These are phyloP conservation scores for Nakazawaea wyomingensis DNA, from an alignment of 805 yeast genomes.

Conservation along the genomic window DNA sequence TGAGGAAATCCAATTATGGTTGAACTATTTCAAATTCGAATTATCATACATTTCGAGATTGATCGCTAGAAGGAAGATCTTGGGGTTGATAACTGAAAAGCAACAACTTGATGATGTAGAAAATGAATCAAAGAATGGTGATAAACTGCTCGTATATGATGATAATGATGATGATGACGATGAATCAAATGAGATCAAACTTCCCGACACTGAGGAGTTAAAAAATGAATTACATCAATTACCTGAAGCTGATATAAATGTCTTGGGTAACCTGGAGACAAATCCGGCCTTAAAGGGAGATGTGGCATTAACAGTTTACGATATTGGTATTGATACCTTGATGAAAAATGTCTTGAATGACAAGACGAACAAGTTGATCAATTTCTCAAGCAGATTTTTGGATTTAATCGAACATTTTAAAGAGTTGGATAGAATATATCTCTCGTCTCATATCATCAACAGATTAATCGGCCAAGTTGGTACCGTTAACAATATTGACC, in stretches of 20 bases:
- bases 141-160: too few relatives aligned
- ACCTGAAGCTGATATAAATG: constrained; percentile 83
- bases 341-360: constrained; percentile 24
- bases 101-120: constrained; percentile 52
- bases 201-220: constrained; percentile 47
- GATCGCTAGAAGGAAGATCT: constrained; percentile 73
- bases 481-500: constrained; percentile 28
- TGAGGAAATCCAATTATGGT: constrained; percentile 70
- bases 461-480: constrained; percentile 41
- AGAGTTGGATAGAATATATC: constrained; percentile 62
- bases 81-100: constrained; percentile 71
- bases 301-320: constrained; percentile 63
- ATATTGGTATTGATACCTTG: constrained; percentile 54
- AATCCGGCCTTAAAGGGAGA: constrained; percentile 77
- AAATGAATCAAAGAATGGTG: constrained; percentile 34
- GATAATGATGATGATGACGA: constrained; percentile 23
- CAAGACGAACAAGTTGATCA: constrained; percentile 32
- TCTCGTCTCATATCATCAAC: constrained; percentile 59
- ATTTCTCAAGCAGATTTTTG: constrained; percentile 38
- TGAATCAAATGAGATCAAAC: constrained; percentile 31
- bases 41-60: constrained; percentile 79
- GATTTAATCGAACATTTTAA: constrained; percentile 62
- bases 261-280: constrained; percentile 81
- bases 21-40: constrained; percentile 83
- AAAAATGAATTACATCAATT: constrained; percentile 62